Evolutionary conservation across 805 yeast species (phyloP).

Genomic region (Teunomyces barrocoloradensis): DNA sequence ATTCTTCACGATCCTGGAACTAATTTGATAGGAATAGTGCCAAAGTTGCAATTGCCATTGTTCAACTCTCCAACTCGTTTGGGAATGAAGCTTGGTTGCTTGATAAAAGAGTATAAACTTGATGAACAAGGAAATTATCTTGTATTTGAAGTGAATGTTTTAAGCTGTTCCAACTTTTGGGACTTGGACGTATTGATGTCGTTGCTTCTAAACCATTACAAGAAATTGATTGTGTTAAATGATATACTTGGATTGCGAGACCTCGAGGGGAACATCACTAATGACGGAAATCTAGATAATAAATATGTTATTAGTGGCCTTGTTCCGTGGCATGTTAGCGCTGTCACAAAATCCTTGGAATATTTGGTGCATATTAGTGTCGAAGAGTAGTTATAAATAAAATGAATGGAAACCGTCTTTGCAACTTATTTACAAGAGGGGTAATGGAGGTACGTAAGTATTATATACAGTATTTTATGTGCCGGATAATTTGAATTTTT

Average conservation of each 20-base stretch:
- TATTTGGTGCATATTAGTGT: slow-evolving; percentile 59
- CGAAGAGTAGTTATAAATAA: slow-evolving; percentile 12
- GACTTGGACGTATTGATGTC: slow-evolving; percentile 54
- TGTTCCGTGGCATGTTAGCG: slow-evolving; percentile 72
- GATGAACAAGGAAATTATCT: slow-evolving; percentile 14
- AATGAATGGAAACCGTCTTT: not conserved
- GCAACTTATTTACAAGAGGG: not conserved
- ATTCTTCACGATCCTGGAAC: slow-evolving; percentile 48
- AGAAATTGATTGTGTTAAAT: slow-evolving; percentile 49
- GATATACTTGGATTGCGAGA: slow-evolving; percentile 35
- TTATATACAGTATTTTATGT: not conserved
- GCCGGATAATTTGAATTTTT: not conserved
- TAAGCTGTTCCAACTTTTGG: slow-evolving; percentile 73
- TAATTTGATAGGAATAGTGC: slow-evolving; percentile 55
- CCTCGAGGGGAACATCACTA: slow-evolving; percentile 14
- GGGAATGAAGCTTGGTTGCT: slow-evolving; percentile 69
- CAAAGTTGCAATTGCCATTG: slow-evolving; percentile 61
- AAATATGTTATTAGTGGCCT: slow-evolving; percentile 26
- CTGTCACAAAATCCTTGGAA: slow-evolving; percentile 61
- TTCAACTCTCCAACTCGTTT: slow-evolving; percentile 68
- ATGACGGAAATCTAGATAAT: slow-evolving; percentile 2
- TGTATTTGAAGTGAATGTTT: slow-evolving; percentile 60
- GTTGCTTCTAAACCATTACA: slow-evolving; percentile 56
- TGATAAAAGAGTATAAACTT: slow-evolving; percentile 41
- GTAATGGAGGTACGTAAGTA: not conserved